These are phyloP conservation scores for Monosporascus sp. DNA, from an alignment of 2,329 filamentous ascomycete genomes.

Conservation along the genomic window DNA sequence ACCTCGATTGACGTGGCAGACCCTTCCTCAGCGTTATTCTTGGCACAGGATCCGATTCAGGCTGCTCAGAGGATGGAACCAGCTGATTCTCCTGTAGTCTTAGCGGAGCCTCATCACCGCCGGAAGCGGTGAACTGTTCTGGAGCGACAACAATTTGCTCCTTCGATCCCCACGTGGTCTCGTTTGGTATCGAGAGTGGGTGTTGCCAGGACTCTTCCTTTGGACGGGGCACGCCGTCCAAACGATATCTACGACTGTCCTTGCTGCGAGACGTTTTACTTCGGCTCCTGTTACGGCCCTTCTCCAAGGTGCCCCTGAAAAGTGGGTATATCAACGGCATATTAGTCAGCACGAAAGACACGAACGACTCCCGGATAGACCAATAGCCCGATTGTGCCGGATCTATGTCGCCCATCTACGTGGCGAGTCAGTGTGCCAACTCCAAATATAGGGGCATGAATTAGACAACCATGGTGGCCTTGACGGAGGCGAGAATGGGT, in stretches of 20 bases:
- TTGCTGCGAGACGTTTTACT: slow-evolving; percentile 1
- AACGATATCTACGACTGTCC: slow-evolving; percentile 8
- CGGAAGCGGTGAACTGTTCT: neutral
- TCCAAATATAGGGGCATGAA: slow-evolving; percentile 1
- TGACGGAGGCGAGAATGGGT: neutral
- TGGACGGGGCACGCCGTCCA: slow-evolving; percentile 7
- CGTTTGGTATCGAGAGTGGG: slow-evolving; percentile 3
- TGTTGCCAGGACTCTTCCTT: neutral
- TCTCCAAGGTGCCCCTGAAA: slow-evolving; percentile 18
- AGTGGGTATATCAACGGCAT: slow-evolving; percentile 34
- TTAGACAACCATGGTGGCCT: neutral
- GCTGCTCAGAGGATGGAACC: neutral
- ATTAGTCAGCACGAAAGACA: slow-evolving; percentile 33
- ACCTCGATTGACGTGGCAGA: neutral
- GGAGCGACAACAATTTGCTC: slow-evolving; percentile 11
- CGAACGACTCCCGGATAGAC: slow-evolving; percentile 35
- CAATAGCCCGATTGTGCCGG: slow-evolving; percentile 29
- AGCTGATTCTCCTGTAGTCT: slow-evolving; percentile 4
- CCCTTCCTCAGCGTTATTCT: neutral
- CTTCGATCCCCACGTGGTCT: slow-evolving; percentile 10
- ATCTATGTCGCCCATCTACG: slow-evolving; percentile 23
- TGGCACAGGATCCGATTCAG: neutral
- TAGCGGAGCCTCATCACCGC: slow-evolving; percentile 2
- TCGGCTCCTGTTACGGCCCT: slow-evolving; percentile 8
- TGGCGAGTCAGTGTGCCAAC: neutral